Conservation (phyloP, 1,139 yeast genomes). For the Debaryomyces udenii region DNA sequence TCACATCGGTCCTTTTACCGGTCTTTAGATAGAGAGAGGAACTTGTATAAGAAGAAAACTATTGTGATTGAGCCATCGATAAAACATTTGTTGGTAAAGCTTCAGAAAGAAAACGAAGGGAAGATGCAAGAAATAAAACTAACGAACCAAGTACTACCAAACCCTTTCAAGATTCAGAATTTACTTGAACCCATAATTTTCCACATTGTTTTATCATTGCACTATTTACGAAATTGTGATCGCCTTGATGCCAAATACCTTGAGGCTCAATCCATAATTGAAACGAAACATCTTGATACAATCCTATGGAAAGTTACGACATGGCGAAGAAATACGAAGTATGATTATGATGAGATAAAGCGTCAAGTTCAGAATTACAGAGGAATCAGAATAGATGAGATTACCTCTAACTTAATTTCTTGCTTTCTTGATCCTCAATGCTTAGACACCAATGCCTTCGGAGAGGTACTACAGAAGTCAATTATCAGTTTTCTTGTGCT, state of each 20-base stretch:
- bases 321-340: not conserved
- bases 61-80: slow-evolving; percentile 28
- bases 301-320: slow-evolving; percentile 4
- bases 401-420: not conserved
- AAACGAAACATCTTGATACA: slow-evolving; percentile 6
- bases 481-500: slow-evolving; percentile 9
- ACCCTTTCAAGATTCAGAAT: slow-evolving; percentile 6
- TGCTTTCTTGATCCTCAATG: not conserved
- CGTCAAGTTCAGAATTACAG: slow-evolving; percentile 3
- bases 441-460: not conserved
- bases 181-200: slow-evolving; percentile 14
- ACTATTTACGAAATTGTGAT: slow-evolving; percentile 3
- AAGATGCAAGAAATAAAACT: slow-evolving; percentile 9
- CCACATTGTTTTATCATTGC: slow-evolving; percentile 11
- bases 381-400: not conserved
- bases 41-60: slow-evolving; percentile 19
- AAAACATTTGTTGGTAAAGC: slow-evolving; percentile 30
- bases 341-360: slow-evolving; percentile 1
- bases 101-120: slow-evolving; percentile 20
- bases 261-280: slow-evolving; percentile 4
- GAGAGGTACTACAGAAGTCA: slow-evolving; percentile 2
- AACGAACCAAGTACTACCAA: slow-evolving; percentile 9
- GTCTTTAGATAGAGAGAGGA: slow-evolving; percentile 22
- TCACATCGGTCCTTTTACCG: slow-evolving; percentile 29
- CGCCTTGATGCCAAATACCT: slow-evolving; percentile 2